These are phyloP conservation scores for Dryadomyces quercivorus DNA, from an alignment of 2,329 filamentous ascomycete species.

Conservation along the genomic window DNA sequence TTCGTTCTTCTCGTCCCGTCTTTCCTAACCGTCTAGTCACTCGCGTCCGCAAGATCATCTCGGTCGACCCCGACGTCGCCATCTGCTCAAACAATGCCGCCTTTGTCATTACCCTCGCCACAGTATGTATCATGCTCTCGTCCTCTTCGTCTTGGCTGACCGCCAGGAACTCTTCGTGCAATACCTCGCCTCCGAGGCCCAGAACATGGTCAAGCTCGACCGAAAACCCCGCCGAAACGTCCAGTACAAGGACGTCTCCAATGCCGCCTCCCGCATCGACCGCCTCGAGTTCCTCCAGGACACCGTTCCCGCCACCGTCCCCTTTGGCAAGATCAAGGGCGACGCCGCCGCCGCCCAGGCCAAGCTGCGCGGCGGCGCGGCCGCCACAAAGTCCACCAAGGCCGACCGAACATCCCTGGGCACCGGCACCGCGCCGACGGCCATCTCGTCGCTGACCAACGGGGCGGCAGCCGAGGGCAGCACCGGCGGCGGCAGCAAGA, in stretches of 20 bases:
- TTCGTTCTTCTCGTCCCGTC: neutral
- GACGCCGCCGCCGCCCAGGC: conserved; percentile 38
- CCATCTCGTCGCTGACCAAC: conserved; percentile 9
- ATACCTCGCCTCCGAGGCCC: conserved; percentile 71
- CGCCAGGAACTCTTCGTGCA: conserved; percentile 85
- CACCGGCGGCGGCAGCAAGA: neutral
- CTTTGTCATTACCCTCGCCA: conserved; percentile 85
- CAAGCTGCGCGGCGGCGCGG: conserved; percentile 21
- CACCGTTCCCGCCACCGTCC: conserved; percentile 74
- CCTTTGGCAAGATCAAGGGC: conserved; percentile 69
- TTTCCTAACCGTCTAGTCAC: conserved; percentile 49
- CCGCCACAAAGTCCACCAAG: conserved; percentile 1
- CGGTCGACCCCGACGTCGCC: conserved; percentile 71
- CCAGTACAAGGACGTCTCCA: conserved; percentile 88
- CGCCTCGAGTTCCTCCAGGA: conserved; percentile 93
- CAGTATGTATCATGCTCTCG: conserved; percentile 35
- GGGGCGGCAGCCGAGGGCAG: neutral
- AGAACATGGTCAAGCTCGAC: conserved; percentile 83
- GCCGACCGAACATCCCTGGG: conserved; percentile 3
- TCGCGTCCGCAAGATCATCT: conserved; percentile 90
- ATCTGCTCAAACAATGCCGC: conserved; percentile 88
- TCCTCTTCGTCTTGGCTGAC: neutral
- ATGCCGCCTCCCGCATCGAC: conserved; percentile 75
- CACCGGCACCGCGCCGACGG: conserved; percentile 6
- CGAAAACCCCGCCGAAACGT: conserved; percentile 86